phyloP scores from a whole-genome alignment of 2,329 filamentous ascomycete species.

The Fusarium scirpi region DNA sequence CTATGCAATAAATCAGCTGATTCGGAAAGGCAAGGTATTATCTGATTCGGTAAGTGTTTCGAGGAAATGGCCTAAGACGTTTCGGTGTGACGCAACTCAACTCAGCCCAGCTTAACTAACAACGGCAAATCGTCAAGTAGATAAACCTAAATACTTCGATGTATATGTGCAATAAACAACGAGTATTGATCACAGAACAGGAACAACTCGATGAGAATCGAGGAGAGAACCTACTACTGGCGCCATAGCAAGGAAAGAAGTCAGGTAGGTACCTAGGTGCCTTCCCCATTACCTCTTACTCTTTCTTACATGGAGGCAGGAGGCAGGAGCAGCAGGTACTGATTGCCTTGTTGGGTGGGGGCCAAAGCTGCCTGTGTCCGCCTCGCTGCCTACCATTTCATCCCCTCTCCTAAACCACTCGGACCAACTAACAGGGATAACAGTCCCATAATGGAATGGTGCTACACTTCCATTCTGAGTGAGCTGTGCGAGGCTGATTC shows the following conservation, averaged over 20 bases:
- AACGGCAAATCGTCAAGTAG: background rate
- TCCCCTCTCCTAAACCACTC: slow-evolving; percentile 33
- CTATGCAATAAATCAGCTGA: background rate
- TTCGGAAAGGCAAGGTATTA: background rate
- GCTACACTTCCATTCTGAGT: slow-evolving; percentile 37
- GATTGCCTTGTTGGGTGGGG: slow-evolving; percentile 13
- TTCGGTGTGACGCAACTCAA: slow-evolving; percentile 30
- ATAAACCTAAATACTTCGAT: background rate
- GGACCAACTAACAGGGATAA: slow-evolving; percentile 25
- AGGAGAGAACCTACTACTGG: background rate
- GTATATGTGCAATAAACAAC: background rate
- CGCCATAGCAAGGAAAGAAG: background rate
- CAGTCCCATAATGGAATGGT: slow-evolving; percentile 1
- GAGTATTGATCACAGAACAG: background rate
- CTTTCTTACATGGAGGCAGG: background rate
- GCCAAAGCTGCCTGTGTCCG: slow-evolving; percentile 36
- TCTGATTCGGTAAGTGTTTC: background rate
- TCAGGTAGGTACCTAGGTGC: background rate
- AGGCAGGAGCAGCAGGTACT: background rate
- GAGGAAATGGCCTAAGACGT: background rate
- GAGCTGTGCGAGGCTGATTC: slow-evolving; percentile 41
- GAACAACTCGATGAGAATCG: background rate
- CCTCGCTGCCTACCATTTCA: slow-evolving; percentile 45
- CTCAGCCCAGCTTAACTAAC: slow-evolving; percentile 7
- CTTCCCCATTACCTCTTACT: slow-evolving; percentile 12